Evolutionary conservation across 2,329 filamentous ascomycete genomes (phyloP), one percentile per base, ranked within the genome.

Genomic region (Cryphonectria radicalis): DNA sequence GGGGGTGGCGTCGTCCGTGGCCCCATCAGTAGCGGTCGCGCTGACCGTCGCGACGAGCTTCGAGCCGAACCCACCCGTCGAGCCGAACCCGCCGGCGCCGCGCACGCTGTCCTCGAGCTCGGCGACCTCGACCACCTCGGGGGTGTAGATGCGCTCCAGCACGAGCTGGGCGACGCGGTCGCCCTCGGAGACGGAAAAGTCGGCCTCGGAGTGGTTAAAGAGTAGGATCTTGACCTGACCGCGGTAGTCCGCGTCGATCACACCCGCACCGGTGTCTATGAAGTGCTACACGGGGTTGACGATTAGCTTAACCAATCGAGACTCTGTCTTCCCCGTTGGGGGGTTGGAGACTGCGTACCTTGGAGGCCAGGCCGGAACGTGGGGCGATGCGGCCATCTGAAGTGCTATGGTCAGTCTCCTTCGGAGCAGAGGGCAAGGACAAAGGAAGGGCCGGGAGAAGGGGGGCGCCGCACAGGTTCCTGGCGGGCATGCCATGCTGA

Each of bases 191-290:
- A 99, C 86, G 74, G 83, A 86, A 79, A 97, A 98, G 80, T 97
- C 94, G 57, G 84, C 83, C 66, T 97, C 94, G 67, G 88, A 88
- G 81, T 97, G 91, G 84, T 99, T 99, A 82, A 98, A 98, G 67
- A 99, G 89, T 75, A 99, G 87, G 37, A 99, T 92, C 86, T 97
- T 97, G 77, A 99, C 92, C 76, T 93, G 93, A 28, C 96, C 96
- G 50, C 96, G 89, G 85, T 99, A 99, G 82, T 99, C 96, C 46
- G 95, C 95, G 81, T 99, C 96, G 77, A 99, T 98, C 74, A 99
- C 96, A 69, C 96, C 96, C 0, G 96, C 96, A 74, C 97, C 94
- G 0, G 93, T 96, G 81, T 98, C 94, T 80, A 99, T 98, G 83
- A 95, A 96, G 84, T 98, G 90, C 85, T 64, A 28, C 42, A 42